Base-by-base conservation (phyloP, 2,329 filamentous ascomycete species). In the Microdochium nivale region DNA sequence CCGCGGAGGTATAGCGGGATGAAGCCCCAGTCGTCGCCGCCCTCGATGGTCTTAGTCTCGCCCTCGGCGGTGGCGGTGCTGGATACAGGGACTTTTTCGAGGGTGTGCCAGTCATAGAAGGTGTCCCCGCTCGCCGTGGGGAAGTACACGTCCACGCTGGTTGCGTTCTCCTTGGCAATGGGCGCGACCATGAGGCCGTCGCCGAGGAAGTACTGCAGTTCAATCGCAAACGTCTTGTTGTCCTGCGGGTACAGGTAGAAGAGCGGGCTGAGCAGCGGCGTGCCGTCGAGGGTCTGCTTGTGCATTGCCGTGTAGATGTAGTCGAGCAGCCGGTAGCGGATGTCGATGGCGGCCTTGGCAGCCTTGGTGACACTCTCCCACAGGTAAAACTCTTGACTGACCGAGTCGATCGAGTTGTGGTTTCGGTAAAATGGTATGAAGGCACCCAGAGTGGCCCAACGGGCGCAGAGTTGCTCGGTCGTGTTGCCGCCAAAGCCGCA, bases 371-470 rank as follows among this genome's bases (percentile, higher is more conserved):
- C 84, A 1, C 71, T 67, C 0, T 74, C 68, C 82, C 84, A 89
- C 27, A 74, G 78, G 67, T 89, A 90, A 64, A 88, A 86, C 62
- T 90, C 87, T 61, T 90, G 87, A 1, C 72, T 64, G n/a, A 78
- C 72, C 3, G 66, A 65, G 30, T 57, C 61, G 48, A 62, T 78
- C 43, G 75, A 65, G 53, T 86, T 85, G 70, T 91, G 87, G 65
- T 89, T 84, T 54, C 87, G 83, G 70, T 83, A 90, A 71, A 91
- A 90, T 1, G 86, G 83, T 35, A 78, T 75, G 71, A 90, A 90
- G 9, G 86, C 86, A 16, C 86, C 86, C 0, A 90, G 75, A 25
- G 78, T 76, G 1, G 85, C 80, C 87, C 87, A 91, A n/a, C 87
- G 81, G 3, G 86, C 80, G 63, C 87, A 90, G 5, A 90, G 77